Evolutionary conservation across 345 rosid species (phyloP), one percentile per base, ranked within the genome.

Genomic region (Populus simonii): DNA sequence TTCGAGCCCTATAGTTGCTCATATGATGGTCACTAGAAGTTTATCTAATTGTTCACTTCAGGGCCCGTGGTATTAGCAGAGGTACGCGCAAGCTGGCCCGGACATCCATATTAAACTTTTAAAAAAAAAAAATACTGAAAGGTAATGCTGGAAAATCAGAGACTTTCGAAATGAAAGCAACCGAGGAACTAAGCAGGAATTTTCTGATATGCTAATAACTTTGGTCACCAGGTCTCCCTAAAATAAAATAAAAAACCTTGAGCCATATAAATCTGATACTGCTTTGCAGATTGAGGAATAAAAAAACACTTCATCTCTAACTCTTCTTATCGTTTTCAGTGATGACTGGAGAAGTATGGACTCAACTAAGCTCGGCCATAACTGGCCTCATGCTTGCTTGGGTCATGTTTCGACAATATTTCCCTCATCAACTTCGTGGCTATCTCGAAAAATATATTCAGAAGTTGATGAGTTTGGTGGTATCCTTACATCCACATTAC

Each of bases 401-500:
- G 66, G 63, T 57, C 12, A 45, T 75, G 62, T 62, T 74, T 23
- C 38, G 39, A 8, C 7, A 20, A 45, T 75, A 45, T 20, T 47
- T 45, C 3, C 62, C 76, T 10, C 1, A 0, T 4, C 71, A 47
- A 5, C 63, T 75, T 47, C 61, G 63, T 22, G 17, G 5, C 29
- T 65, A 7, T 20, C 9, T 75, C 10, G 47, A 22, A 9, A 65
- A 51, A 31, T 75, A 65, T 31, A 45, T 2, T 10, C 78, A 66
- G 62, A 75, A 65, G 31, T 43, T 65, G 45, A 8, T 20, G 8
- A 3, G 57, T 29, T 53, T 27, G 18, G 13, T 31, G 17, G 18
- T 31, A 45, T 23, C 78, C 71, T 27, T 75, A 20, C 71, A 43
- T 75, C 39, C 61, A 65, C 13, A 66, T 75, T 27, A 75, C 71